Base-by-base conservation (phyloP, 2,329 filamentous ascomycete genomes). In the Calonectria hawksworthii region DNA sequence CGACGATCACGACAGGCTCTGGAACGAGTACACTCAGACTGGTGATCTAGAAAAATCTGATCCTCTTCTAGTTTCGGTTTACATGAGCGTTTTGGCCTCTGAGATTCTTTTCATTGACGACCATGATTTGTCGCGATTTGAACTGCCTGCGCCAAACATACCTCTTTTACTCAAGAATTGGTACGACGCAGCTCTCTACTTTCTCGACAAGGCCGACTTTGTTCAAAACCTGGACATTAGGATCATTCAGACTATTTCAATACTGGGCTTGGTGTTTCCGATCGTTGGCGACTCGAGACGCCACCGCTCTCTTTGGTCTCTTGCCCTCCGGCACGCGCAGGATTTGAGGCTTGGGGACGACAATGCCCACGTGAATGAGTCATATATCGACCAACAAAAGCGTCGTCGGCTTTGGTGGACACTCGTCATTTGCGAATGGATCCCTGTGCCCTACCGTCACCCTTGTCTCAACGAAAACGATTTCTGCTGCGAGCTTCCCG, bases 381-480 rank as follows among this genome's bases (percentile, higher is more conserved):
- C 65, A 26, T 68, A 68, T 32, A 2, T 56, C 7, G 32, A 68
- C 2, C 65, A 68, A n/a, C 65, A 68, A 36, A 68, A 54, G n/a
- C 21, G 65, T 4, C 21, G 65, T 10, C 65, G 65, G 8, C 65
- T 68, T 13, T 68, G 65, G 65, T 68, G 65, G 65, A 68, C 65
- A 2, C 50, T 68, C 5, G 65, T 68, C 3, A 56, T 68, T 8
- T 68, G 65, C 16, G 65, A 68, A 30, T 68, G 65, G 65, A 13
- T 68, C 10, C 65, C 65, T 26, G 65, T 68, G 3, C 65, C 65
- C 1, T 32, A 54, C 14, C 50, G 44, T 2, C 34, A 36, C 10
- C 65, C 65, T 16, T 68, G n/a, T 32, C 16, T 68, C 3, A 54
- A 68, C 32, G 50, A 54, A 21, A 10, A 41, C 5, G 65, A 68